Evolutionary conservation across 148 eudicot genomes (phyloP).

Genomic region (Arctostaphylos glauca): DNA sequence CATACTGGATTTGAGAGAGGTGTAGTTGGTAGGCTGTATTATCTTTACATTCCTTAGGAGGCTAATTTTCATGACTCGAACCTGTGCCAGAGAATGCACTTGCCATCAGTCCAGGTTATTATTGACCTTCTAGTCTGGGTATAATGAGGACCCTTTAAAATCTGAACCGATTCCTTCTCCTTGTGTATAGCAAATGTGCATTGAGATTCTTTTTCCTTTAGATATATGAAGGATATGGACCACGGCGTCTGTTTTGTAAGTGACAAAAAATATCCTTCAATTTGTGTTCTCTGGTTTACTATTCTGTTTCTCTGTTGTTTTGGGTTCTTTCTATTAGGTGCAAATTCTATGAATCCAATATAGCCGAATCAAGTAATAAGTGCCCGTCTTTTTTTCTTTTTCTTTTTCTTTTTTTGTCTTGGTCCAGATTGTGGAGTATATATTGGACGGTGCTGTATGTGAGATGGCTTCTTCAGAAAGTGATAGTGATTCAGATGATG

Average conservation of each 20-base stretch:
- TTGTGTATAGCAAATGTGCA: not conserved
- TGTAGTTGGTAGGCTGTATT: not conserved
- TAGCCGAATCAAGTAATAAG: not conserved
- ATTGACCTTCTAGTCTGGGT: not conserved
- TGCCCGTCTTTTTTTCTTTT: not conserved
- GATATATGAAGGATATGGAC: not conserved
- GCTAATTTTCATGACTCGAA: too few relatives aligned
- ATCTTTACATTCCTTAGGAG: not conserved
- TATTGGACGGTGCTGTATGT: conserved; percentile 33
- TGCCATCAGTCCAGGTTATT: not conserved
- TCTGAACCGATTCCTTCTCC: not conserved
- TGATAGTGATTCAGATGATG: conserved; percentile 60
- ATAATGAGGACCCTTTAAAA: not conserved
- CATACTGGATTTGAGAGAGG: not conserved
- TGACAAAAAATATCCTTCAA: not conserved
- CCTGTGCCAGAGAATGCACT: not conserved
- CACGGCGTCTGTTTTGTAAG: not conserved
- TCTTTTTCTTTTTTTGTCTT: conserved; percentile 2
- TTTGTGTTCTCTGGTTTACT: too few relatives aligned
- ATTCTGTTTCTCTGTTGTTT: not conserved
- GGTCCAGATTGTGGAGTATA: conserved; percentile 58
- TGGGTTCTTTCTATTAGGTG: not conserved
- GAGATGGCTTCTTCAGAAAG: conserved; percentile 42
- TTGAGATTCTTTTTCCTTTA: not conserved
- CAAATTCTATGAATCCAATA: not conserved